Conservation (phyloP, 2,329 filamentous ascomycete species). For the Cladosporium austrohemisphaericum region DNA sequence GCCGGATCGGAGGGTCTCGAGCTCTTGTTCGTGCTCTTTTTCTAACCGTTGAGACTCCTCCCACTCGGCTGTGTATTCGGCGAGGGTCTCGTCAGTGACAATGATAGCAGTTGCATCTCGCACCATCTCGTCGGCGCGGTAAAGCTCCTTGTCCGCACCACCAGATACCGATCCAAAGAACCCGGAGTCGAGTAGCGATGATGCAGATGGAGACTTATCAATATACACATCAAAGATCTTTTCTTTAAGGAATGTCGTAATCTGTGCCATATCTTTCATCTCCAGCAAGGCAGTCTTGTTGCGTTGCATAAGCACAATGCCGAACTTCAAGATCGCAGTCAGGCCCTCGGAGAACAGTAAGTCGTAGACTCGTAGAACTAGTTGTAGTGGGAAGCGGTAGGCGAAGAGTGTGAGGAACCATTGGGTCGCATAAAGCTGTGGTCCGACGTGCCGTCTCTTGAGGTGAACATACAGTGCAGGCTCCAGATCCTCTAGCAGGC, state of each 20-base stretch:
- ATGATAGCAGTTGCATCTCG: conserved; percentile 87
- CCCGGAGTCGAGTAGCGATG: conserved; percentile 87
- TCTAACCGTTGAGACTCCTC: conserved; percentile 83
- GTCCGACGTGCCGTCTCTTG: conserved; percentile 77
- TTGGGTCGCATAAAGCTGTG: conserved; percentile 93
- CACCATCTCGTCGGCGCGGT: conserved; percentile 88
- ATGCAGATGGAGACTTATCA: conserved; percentile 86
- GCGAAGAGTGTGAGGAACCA: conserved; percentile 99
- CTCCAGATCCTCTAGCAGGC: conserved; percentile 87
- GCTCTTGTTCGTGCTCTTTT: conserved; percentile 75
- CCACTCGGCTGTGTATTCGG: conserved; percentile 81
- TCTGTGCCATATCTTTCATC: conserved; percentile 85
- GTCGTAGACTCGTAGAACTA: conserved; percentile 95
- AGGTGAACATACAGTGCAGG: conserved; percentile 94
- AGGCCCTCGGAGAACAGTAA: conserved; percentile 90
- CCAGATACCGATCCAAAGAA: conserved; percentile 93
- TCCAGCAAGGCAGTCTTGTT: conserved; percentile 72
- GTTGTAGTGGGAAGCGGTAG: conserved; percentile 92
- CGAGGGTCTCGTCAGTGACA: conserved; percentile 77
- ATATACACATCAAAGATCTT: conserved; percentile 96
- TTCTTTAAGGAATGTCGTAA: conserved; percentile 90
- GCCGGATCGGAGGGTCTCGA: conserved; percentile 66
- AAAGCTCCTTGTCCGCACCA: conserved; percentile 91
- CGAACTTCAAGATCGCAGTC: conserved; percentile 85
- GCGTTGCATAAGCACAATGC: conserved; percentile 93